phyloP scores from a whole-genome alignment of 192 early-diverging fungal genomes.

The Umbelopsis sp. region DNA sequence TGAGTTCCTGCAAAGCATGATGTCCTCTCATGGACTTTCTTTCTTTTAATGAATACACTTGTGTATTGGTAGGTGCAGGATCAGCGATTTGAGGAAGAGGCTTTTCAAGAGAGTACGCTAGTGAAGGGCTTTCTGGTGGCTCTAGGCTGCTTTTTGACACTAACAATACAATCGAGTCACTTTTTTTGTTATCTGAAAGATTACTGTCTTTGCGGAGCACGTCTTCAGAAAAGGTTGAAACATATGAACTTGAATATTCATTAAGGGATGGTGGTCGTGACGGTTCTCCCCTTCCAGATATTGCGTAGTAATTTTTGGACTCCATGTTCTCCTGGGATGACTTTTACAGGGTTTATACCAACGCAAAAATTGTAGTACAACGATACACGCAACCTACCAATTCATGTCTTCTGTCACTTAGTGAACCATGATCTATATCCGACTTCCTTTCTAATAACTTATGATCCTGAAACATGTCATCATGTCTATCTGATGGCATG shows the following conservation, averaged over 20 bases:
- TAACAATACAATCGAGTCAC: background rate
- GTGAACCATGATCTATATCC: too few species aligned
- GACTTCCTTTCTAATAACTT: too few species aligned
- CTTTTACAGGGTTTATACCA: background rate
- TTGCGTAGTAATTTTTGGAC: background rate
- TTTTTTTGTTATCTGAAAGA: background rate
- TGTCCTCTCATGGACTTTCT: constrained; percentile 17
- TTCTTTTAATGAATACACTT: background rate
- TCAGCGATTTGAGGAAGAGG: background rate
- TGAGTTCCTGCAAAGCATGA: constrained; percentile 34
- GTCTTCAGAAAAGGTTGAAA: background rate
- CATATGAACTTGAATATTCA: background rate
- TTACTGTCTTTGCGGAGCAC: background rate
- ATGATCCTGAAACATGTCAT: background rate
- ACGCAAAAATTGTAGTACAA: background rate
- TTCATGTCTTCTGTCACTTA: background rate
- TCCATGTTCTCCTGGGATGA: background rate
- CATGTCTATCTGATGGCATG: background rate
- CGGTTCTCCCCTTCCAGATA: background rate
- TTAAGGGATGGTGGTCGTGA: background rate
- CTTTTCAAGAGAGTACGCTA: background rate
- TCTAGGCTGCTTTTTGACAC: background rate
- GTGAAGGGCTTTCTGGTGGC: too few species aligned
- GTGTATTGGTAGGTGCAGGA: background rate
- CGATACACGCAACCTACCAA: background rate